Base-by-base conservation (phyloP, 2,329 filamentous ascomycete species). In the Hypocrella siamensis region DNA sequence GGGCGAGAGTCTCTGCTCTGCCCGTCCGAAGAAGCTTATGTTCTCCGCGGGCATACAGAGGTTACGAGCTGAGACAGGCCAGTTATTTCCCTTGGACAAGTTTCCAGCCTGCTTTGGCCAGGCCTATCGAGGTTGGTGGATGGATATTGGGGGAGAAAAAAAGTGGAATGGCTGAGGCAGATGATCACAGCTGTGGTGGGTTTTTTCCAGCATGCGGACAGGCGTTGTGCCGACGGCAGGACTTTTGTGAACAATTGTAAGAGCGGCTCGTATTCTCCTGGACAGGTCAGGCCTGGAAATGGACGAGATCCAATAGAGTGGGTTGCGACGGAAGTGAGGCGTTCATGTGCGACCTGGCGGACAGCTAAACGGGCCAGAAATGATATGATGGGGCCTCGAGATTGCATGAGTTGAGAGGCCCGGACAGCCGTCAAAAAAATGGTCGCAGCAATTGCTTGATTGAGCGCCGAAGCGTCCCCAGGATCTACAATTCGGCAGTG, bases 241-340 rank as follows among this genome's bases (percentile, higher is more conserved):
- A 14, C 25, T 14, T 16, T 21, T 18, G n/a, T 14, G 25, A 11
- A 6, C 22, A 29, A 21, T 32, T 28, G 19, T 14, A 24, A 22
- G 15, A 36, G 36, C 30, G 40, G 41, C 46, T 53, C 51, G 51
- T 53, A 52, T 53, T 46, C 42, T 45, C 37, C 30, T 30, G 29
- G 19, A 40, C 33, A 35, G 33, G 30, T 15, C 19, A 24, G 17
- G 31, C 14, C 26, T 30, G 17, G 31, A 32, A 21, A 30, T 30
- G 17, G 31, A 32, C 22, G 36, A 41, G 40, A 37, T 34, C 43
- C 46, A 49, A 49, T 46, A 39, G 38, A 36, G 34, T 40, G 28
- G 35, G 39, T 35, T 42, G 33, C 32, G 35, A 33, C 37, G 32
- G 31, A 28, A 35, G 30, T 30, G 39, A 42, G 42, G 35, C 38